Evolutionary conservation across 192 early-diverging fungal species (phyloP), one percentile per base, ranked within the genome.

Genomic region (Funneliformis mosseae): DNA sequence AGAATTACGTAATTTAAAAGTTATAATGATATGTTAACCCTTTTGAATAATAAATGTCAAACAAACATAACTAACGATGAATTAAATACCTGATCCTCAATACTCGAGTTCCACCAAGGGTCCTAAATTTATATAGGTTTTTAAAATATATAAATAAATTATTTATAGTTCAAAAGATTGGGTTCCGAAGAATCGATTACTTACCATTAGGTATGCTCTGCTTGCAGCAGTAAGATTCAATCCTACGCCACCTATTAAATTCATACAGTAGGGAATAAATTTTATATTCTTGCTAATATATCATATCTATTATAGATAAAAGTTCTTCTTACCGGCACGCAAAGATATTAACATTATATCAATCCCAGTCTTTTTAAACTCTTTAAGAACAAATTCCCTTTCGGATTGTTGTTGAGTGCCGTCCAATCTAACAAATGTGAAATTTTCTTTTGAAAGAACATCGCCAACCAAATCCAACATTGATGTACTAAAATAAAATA

Each of bases 31-130:
- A 21, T 7, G 43, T 45, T 45, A 45, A 45, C 0, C 9, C 0
- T 7, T 21, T 55, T 55, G 48, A 55, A 55, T 50, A 55, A 55
- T 21, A 16, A 55, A 6, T 5, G 18, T n/a, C 16, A 18, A 55
- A 55, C 4, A 6, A 55, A 55, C 21, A 55, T 21, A 14, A 18
- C 14, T 16, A 55, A 55, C 7, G 18, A 55, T 21, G 16, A n/a
- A 55, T 55, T 4, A 55, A 55, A 21, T 55, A 55, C 50, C 21
- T 55, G 50, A 55, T 55, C 50, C 83, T 95, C 93, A 23, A 93
- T 89, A 25, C 91, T 91, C 73, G 89, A 92, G 79, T 94, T 95
- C 94, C 93, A 94, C 86, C 91, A 93, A 14, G 92, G 92, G 75
- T 93, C 93, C 86, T 92, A 64, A 28, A 81, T 12, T 3, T 50